These are phyloP conservation scores for Teunomyces lycoperdinae DNA, from an alignment of 805 yeast species.

Conservation along the genomic window DNA sequence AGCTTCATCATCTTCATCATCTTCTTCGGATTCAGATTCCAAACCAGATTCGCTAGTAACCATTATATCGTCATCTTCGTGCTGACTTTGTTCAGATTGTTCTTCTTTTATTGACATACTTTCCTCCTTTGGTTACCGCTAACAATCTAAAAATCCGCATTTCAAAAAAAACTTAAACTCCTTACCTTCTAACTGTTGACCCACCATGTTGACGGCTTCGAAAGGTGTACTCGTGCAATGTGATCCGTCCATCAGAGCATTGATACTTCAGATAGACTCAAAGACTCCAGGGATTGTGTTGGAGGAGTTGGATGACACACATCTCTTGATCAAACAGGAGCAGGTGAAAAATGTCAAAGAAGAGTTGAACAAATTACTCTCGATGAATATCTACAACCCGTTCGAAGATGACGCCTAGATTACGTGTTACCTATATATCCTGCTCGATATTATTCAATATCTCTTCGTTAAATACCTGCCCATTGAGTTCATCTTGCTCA, in stretches of 20 bases:
- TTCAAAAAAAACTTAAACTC: background rate
- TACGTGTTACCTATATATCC: background rate
- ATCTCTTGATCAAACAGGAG: constrained; percentile 73
- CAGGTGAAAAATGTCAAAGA: constrained; percentile 73
- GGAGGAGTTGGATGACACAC: constrained; percentile 89
- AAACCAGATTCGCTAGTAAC: background rate
- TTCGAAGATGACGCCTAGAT: constrained; percentile 51
- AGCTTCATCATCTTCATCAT: constrained; percentile 29
- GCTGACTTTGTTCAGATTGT: background rate
- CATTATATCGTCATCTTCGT: background rate
- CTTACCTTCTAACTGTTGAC: too few species aligned
- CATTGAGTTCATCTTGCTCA: constrained; percentile 16
- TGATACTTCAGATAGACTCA: constrained; percentile 79
- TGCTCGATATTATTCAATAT: constrained; percentile 20
- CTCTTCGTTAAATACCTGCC: constrained; percentile 21
- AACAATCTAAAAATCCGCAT: background rate
- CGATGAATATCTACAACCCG: constrained; percentile 84
- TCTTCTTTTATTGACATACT: background rate
- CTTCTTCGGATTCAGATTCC: constrained; percentile 6
- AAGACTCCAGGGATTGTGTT: constrained; percentile 64
- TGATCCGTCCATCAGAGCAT: constrained; percentile 90
- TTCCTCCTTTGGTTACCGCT: background rate
- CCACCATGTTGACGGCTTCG: constrained; percentile 40
- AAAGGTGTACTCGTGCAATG: constrained; percentile 49
- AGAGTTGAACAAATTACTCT: constrained; percentile 71